Conservation (phyloP, 352 stramenopile genomes). For the Phytophthora ohioensis region DNA sequence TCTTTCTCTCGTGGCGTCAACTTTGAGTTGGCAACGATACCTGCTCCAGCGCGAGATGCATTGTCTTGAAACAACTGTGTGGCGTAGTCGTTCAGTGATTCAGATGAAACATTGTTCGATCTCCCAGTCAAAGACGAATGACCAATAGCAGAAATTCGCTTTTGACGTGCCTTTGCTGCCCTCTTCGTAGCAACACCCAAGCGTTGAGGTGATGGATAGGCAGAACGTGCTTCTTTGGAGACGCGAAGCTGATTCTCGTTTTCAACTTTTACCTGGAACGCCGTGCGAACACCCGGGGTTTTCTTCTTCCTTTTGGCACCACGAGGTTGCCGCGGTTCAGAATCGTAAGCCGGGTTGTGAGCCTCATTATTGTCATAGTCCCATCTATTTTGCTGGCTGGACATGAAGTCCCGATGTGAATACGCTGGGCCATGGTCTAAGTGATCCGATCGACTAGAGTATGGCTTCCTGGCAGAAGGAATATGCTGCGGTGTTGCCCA, state of each 20-base stretch:
- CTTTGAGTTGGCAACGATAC: constrained; percentile 12
- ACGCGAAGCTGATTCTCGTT: constrained; percentile 51
- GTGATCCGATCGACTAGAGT: constrained; percentile 45
- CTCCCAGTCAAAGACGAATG: constrained; percentile 11
- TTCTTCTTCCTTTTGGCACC: constrained; percentile 53
- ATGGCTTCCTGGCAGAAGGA: constrained; percentile 29
- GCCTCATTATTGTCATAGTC: constrained; percentile 22
- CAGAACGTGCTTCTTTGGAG: constrained; percentile 41
- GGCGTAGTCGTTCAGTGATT: constrained; percentile 78
- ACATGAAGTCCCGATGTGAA: constrained; percentile 21
- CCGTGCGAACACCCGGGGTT: constrained; percentile 13
- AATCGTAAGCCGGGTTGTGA: constrained; percentile 12
- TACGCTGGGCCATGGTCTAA: constrained; percentile 16
- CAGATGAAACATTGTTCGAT: constrained; percentile 37
- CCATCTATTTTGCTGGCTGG: constrained; percentile 20
- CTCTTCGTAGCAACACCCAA: constrained; percentile 34
- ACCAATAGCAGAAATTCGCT: constrained; percentile 23
- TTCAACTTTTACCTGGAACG: constrained; percentile 55
- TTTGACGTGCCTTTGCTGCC: constrained; percentile 35
- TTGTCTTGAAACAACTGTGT: constrained; percentile 73
- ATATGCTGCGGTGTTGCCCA: constrained; percentile 46
- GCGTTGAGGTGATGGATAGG: constrained; percentile 43
- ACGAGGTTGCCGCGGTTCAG: constrained; percentile 12
- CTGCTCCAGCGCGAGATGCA: constrained; percentile 10
- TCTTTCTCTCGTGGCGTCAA: constrained; percentile 43